Evolutionary conservation across 257 asterid species (phyloP), one percentile per base, ranked within the genome.

Genomic region (Lavandula angustifolia): DNA sequence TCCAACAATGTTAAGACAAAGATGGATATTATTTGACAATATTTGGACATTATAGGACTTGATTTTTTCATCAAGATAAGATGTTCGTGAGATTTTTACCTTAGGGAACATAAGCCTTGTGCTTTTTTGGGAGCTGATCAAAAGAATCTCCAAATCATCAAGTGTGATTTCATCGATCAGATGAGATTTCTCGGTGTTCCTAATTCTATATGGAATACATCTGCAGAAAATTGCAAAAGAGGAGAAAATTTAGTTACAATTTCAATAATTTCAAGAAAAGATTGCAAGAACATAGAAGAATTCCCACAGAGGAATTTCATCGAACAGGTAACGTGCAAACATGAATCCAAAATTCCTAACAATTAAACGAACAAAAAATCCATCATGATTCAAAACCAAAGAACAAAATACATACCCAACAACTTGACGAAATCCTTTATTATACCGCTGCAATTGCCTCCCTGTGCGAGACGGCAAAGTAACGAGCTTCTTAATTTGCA

Each of bases 31-130:
- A 8, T 16, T 4, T 17, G 4, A 8, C 4, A 8, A 49, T 49
- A 12, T 9, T 4, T 14, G 38, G 9, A 8, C 10, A 22, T 6
- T 35, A 32, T 3, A 9, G 27, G 27, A 8, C 37, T 9, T 16
- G 6, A 29, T 18, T 29, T 22, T 11, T 56, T n/a, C 11, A 13
- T 33, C 6, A 38, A 13, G 11, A 22, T 22, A 22, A 22, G 27
- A 22, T 22, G 27, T 22, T 22, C 27, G 2, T 22, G 27, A 1
- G 27, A 2, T 22, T 9, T 0, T 12, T 81, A 92, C 98, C 98
- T 92, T 92, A 7, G 99, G 99, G 76, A 92, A 92, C 99, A 89
- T 89, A 86, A 87, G 69, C 76, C 81, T 87, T 37, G 95, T 35
- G 60, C 91, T 87, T 75, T 85, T 92, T 54, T 87, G 99, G 0